Evolutionary conservation across 2,329 filamentous ascomycete genomes (phyloP), one percentile per base, ranked within the genome.

Genomic region (Alternaria sp.): DNA sequence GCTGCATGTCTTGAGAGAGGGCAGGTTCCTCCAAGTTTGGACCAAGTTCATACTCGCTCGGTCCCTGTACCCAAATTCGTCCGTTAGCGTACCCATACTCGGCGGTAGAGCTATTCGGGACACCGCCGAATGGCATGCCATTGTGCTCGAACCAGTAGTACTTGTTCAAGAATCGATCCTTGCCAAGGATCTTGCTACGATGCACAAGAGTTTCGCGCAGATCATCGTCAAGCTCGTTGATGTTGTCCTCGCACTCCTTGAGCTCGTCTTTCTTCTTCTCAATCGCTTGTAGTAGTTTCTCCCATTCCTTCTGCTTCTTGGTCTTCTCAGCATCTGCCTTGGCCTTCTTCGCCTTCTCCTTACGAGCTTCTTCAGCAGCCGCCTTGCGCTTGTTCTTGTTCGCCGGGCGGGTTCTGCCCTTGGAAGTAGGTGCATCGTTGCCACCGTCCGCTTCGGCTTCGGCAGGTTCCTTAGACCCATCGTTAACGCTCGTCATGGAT

Each of bases 101-200:
- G 1, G 93, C 91, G 1, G 95, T 98, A 15, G 94, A 97, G 79
- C 93, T 97, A 68, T 87, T 88, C 0, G 94, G 94, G 59, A 97
- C 85, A 5, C 96, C 96, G 30, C 87, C 93, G 74, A 95, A 97
- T 0, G 96, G 96, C 94, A 98, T 98, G 23, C 94, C 96, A 75
- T 98, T 99, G 66, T 95, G 91, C 81, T 99, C 96, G 79, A 98
- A 97, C 95, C 96, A 99, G 84, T 96, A 98, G 81, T 98, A 99
- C 57, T 95, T 89, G 80, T 99, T 98, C 89, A 95, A 97, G 84
- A 97, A 99, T 47, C 96, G 89, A 81, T 99, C 96, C 78, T 96
- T 95, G 64, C 96, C 96, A 25, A 99, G 85, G 17, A 95, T 89
- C 66, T 93, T 90, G 17, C 94, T 97, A 65, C 96, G 90, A 36